Evolutionary conservation across 139 green algal genomes (phyloP).

Genomic region (Ettlia oleoabundans): DNA sequence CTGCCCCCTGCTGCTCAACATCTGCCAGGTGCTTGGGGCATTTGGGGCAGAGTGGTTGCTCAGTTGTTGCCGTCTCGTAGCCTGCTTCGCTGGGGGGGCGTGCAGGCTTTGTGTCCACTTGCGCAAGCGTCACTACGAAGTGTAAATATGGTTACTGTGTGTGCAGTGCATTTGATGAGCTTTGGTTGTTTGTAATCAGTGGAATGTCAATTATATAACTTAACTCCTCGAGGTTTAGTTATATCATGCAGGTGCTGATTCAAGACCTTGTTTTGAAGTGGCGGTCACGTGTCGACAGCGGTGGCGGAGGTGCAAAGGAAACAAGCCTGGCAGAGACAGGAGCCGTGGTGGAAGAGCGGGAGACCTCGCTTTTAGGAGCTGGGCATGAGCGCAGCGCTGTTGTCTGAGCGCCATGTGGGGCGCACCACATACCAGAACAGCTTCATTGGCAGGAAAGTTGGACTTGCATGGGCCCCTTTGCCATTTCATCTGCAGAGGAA

Average conservation of each 20-base stretch:
- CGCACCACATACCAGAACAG: not conserved
- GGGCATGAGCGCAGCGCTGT: not conserved
- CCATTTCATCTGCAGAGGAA: no score
- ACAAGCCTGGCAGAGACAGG: not conserved
- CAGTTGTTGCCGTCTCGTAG: not conserved
- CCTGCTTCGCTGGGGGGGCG: not conserved
- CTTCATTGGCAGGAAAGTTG: not conserved
- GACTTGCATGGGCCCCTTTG: not conserved
- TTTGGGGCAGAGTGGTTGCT: not conserved
- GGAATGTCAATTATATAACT: no score
- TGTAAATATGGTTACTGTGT: no score
- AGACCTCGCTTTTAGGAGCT: not conserved
- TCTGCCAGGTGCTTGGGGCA: constrained; percentile 44
- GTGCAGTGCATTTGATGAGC: no score
- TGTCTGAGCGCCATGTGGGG: not conserved
- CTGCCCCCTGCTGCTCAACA: constrained; percentile 68
- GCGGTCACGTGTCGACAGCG: not conserved
- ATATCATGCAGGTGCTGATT: constrained; percentile 30
- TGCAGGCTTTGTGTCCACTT: not conserved
- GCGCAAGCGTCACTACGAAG: no score
- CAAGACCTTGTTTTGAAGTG: constrained; percentile 30
- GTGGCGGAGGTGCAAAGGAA: not conserved
- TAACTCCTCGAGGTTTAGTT: no score
- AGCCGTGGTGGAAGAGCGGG: not conserved
- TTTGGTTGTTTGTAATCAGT: no score